These are phyloP conservation scores for Oryza australiensis DNA, from an alignment of 176 grass and related monocot species.

Conservation along the genomic window DNA sequence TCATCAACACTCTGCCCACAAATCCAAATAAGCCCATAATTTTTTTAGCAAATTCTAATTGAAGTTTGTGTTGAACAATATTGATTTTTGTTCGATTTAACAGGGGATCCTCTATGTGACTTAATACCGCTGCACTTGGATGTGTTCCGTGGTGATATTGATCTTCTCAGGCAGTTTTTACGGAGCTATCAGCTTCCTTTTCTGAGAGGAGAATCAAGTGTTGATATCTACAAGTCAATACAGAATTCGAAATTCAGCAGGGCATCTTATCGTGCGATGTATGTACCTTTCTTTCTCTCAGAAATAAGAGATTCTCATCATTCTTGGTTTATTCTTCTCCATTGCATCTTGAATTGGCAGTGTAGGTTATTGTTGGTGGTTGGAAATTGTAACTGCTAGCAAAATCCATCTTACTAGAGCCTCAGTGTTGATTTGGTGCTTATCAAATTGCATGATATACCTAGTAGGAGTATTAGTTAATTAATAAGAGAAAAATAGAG, in stretches of 20 bases:
- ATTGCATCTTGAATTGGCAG: not conserved
- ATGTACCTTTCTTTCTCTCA: slow-evolving; percentile 33
- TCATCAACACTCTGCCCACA: not conserved
- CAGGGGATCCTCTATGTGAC: slow-evolving; percentile 90
- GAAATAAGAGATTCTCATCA: not conserved
- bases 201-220: slow-evolving; percentile 39
- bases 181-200: slow-evolving; percentile 79
- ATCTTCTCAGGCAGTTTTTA: slow-evolving; percentile 72
- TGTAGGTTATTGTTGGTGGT: not conserved
- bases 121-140: slow-evolving; percentile 92
- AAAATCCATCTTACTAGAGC: not conserved
- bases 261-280: slow-evolving; percentile 78
- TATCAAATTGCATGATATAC: not conserved
- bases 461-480: not conserved
- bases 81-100: slow-evolving; percentile 18
- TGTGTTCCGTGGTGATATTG: slow-evolving; percentile 75
- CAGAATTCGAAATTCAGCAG: slow-evolving; percentile 65
- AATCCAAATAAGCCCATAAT: not conserved
- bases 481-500: not conserved
- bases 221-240: slow-evolving; percentile 24
- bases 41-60: not conserved
- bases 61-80: not conserved
- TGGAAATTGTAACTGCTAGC: not conserved
- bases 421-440: not conserved
- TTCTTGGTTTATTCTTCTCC: not conserved